Percentiles rank a stretch among this genome's conserved stretches.
These are phyloP conservation scores for Phytophthora sp. DNA, from an alignment of 352 stramenopile genomes.

Conservation along the genomic window DNA sequence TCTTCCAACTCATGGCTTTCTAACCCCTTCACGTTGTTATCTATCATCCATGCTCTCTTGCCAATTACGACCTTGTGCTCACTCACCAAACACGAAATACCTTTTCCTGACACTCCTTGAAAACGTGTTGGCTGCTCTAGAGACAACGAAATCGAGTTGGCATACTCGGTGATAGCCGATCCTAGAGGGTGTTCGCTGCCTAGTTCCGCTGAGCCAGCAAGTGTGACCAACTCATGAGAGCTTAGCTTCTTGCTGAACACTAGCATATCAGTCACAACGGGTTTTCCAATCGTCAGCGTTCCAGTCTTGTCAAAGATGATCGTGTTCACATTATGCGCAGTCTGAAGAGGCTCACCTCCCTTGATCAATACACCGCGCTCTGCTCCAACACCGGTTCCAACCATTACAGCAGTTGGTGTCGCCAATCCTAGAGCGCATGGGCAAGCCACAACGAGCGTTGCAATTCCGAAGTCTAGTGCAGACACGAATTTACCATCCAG, in stretches of 20 bases:
- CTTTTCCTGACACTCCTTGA: conserved; percentile 80
- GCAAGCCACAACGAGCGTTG: conserved; percentile 97
- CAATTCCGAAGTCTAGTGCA: conserved; percentile 96
- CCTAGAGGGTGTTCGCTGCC: conserved; percentile 94
- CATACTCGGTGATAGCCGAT: conserved; percentile 90
- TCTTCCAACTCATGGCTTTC: conserved; percentile 58
- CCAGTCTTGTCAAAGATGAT: conserved; percentile 99
- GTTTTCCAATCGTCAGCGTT: conserved; percentile 93
- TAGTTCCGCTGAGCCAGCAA: conserved; percentile 90
- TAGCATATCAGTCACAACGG: conserved; percentile 78
- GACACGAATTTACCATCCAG: conserved; percentile 90
- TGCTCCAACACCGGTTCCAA: conserved; percentile 97
- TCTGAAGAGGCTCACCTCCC: conserved; percentile 91
- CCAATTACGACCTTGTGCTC: conserved; percentile 80
- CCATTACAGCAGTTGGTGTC: conserved; percentile 97
- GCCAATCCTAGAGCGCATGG: conserved; percentile 98
- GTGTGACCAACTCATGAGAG: conserved; percentile 75
- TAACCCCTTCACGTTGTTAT: conserved; percentile 63
- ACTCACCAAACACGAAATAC: conserved; percentile 73
- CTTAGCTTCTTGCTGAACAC: conserved; percentile 56
- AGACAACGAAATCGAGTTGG: conserved; percentile 66
- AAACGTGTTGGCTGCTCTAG: conserved; percentile 78
- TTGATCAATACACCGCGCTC: conserved; percentile 98
- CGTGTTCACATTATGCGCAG: conserved; percentile 88
- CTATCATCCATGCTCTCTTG: conserved; percentile 88